These are phyloP conservation scores for Paramecium sonneborni DNA, from an alignment of 73 alveolate genomes.

Conservation along the genomic window DNA sequence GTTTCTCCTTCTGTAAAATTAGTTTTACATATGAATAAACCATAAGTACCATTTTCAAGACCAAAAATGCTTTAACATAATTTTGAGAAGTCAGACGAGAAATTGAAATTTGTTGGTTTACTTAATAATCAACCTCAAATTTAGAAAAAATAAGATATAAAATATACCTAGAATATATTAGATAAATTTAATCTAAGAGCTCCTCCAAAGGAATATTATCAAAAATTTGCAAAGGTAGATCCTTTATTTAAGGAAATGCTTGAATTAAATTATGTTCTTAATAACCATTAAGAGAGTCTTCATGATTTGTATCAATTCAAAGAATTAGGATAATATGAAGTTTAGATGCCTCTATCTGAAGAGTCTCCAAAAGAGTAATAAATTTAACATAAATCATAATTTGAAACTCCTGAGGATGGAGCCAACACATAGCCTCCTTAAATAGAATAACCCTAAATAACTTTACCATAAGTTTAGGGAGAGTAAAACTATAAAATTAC, in stretches of 20 bases:
- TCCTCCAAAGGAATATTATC: constrained; percentile 65
- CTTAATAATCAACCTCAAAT: background rate
- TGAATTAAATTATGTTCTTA: constrained; percentile 58
- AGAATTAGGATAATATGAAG: constrained; percentile 15
- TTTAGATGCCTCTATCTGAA: background rate
- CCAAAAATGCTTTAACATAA: constrained; percentile 32
- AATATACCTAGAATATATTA: constrained; percentile 29
- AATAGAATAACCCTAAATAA: background rate
- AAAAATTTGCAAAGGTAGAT: constrained; percentile 62
- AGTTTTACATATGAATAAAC: constrained; percentile 33
- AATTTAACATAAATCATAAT: background rate
- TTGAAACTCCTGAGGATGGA: background rate
- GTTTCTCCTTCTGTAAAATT: constrained; percentile 38
- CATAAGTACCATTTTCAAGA: constrained; percentile 50
- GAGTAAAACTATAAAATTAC: background rate
- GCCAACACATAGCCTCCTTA: background rate
- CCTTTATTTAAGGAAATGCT: constrained; percentile 66
- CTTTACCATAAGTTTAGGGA: background rate
- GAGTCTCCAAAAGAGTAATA: constrained; percentile 4
- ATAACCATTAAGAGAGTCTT: constrained; percentile 60
- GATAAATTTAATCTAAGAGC: constrained; percentile 62
- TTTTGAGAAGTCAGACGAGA: constrained; percentile 46
- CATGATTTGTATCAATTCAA: constrained; percentile 20
- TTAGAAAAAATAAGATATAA: constrained; percentile 37
- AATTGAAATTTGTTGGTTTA: background rate